phyloP scores from a whole-genome alignment of 352 stramenopile genomes.

The Phytophthora pisi region DNA sequence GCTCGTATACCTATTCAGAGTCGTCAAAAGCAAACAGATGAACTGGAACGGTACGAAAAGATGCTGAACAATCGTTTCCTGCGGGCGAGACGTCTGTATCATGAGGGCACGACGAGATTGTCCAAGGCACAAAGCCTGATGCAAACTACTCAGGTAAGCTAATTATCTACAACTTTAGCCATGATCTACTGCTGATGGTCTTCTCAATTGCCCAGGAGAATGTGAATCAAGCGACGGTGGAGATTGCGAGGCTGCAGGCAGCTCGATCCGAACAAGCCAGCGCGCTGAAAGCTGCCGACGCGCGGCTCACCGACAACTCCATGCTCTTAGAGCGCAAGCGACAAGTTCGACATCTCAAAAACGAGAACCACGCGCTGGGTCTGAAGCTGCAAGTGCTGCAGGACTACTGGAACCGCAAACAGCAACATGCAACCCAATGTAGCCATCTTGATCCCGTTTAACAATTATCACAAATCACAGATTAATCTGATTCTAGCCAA shows the following conservation, averaged over 20 bases:
- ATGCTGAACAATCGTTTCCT: conserved; percentile 40
- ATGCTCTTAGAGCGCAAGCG: conserved; percentile 46
- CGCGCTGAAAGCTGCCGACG: conserved; percentile 32
- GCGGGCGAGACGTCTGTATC: conserved; percentile 31
- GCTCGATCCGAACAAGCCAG: conserved; percentile 6
- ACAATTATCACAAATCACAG: conserved; percentile 13
- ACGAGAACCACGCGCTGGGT: conserved; percentile 50
- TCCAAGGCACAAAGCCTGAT: conserved; percentile 13
- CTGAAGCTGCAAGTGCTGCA: conserved; percentile 48
- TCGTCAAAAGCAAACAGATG: conserved; percentile 25
- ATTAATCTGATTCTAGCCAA: conserved; percentile 31
- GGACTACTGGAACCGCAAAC: conserved; percentile 43
- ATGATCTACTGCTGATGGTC: neutral
- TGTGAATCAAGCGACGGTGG: conserved; percentile 30
- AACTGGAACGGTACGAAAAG: conserved; percentile 43
- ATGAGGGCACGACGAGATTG: conserved; percentile 34
- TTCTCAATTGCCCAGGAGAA: conserved; percentile 15
- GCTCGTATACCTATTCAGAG: conserved; percentile 10
- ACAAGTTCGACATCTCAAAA: conserved; percentile 44
- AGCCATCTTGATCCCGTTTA: conserved; percentile 29
- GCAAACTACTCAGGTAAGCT: conserved; percentile 27
- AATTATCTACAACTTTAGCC: neutral
- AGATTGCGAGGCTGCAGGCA: conserved; percentile 32
- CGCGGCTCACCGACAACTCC: conserved; percentile 43
- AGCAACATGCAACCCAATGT: conserved; percentile 25